A percentile compares a stretch with the other conserved stretches of the same genome.
Conservation (phyloP, 2,329 filamentous ascomycete genomes). For the Diaporthe aspalathi region DNA sequence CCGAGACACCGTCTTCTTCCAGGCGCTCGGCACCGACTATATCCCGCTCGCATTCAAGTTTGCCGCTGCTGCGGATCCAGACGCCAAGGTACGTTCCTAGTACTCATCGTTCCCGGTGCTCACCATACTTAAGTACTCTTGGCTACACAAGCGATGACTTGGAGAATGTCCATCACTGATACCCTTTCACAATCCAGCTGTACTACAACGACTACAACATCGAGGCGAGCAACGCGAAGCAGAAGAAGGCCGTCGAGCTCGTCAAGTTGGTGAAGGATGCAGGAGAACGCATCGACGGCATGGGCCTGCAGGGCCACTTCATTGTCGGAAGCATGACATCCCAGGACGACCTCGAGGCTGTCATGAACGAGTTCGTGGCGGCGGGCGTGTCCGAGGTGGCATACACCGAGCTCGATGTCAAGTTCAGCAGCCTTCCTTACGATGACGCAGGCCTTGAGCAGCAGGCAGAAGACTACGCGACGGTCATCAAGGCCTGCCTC, state of each 20-base stretch:
- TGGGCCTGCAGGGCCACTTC: conserved; percentile 72
- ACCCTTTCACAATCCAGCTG: conserved; percentile 56
- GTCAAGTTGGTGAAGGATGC: conserved; percentile 58
- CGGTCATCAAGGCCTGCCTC: conserved; percentile 52
- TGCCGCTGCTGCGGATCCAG: conserved; percentile 63
- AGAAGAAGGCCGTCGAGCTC: conserved; percentile 55
- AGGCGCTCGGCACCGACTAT: conserved; percentile 67
- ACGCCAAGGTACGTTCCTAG: conserved; percentile 42
- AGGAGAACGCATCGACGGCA: conserved; percentile 68
- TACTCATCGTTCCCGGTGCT: too few species aligned
- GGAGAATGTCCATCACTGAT: neutral
- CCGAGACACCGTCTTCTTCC: conserved; percentile 64
- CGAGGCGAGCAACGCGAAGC: conserved; percentile 62
- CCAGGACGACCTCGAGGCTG: conserved; percentile 55
- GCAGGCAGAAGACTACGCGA: conserved; percentile 60
- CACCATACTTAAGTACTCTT: neutral
- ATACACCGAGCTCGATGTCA: conserved; percentile 71
- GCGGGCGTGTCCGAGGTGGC: conserved; percentile 65
- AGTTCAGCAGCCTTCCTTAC: conserved; percentile 54
- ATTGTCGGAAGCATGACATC: conserved; percentile 62
- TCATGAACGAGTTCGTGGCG: conserved; percentile 61
- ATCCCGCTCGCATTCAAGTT: conserved; percentile 68
- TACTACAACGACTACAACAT: conserved; percentile 65
- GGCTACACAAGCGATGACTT: neutral
- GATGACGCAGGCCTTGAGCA: conserved; percentile 52